Conservation (phyloP, 176 grass and related monocot species). For the Lolium perenne region DNA sequence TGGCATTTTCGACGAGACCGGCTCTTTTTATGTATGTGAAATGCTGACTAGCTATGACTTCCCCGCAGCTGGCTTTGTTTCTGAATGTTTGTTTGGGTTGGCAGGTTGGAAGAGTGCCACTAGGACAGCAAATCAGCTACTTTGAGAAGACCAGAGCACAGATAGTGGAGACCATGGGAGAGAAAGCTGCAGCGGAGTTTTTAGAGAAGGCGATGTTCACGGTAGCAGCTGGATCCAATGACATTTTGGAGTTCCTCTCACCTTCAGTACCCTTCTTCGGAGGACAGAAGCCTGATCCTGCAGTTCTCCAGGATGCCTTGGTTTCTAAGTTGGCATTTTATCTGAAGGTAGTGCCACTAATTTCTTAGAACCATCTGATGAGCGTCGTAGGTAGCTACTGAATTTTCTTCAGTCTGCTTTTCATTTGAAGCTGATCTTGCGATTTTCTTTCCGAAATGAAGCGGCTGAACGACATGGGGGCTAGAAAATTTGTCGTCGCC, state of each 20-base stretch:
- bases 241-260: slow-evolving; percentile 80
- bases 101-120: slow-evolving; percentile 77
- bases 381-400: background rate
- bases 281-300: slow-evolving; percentile 56
- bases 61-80: slow-evolving; percentile 21
- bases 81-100: slow-evolving; percentile 1
- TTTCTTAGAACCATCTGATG: background rate
- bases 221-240: slow-evolving; percentile 68
- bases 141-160: slow-evolving; percentile 72
- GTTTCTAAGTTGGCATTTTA: slow-evolving; percentile 73
- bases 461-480: slow-evolving; percentile 69
- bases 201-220: slow-evolving; percentile 66
- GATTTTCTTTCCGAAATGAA: slow-evolving; percentile 26
- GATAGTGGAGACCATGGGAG: slow-evolving; percentile 46
- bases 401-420: background rate
- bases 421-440: background rate
- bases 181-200: slow-evolving; percentile 60
- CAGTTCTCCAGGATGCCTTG: slow-evolving; percentile 65
- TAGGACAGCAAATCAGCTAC: slow-evolving; percentile 71
- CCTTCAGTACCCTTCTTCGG: slow-evolving; percentile 76
- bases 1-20: slow-evolving; percentile 89
- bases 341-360: slow-evolving; percentile 63
- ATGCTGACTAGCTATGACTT: background rate
- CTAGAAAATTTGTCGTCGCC: slow-evolving; percentile 68
- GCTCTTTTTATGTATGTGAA: slow-evolving; percentile 71